These are phyloP conservation scores for Cochlearia excelsa DNA, from an alignment of 345 rosid species.

Conservation along the genomic window DNA sequence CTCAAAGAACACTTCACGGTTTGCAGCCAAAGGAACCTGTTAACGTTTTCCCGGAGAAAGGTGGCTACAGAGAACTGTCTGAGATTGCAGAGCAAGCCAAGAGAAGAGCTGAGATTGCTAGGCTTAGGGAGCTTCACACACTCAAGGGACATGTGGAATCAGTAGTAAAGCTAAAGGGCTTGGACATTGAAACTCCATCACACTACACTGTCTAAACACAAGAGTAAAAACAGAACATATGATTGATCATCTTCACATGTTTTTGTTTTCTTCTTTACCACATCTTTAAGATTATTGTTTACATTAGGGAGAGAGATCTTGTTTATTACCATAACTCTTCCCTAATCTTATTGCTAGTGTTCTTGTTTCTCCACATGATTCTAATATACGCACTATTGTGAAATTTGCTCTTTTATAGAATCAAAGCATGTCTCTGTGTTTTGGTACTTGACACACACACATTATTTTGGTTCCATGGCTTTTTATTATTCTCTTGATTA, in stretches of 20 bases:
- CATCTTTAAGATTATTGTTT: constrained; percentile 18
- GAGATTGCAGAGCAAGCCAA: constrained; percentile 99
- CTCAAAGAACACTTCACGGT: constrained; percentile 82
- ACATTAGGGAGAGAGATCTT: constrained; percentile 33
- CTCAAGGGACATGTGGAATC: constrained; percentile 89
- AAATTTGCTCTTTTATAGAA: background rate
- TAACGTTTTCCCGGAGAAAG: constrained; percentile 55
- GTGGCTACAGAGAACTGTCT: constrained; percentile 72
- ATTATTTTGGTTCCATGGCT: constrained; percentile 27
- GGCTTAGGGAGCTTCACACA: constrained; percentile 85
- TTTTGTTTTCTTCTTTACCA: background rate
- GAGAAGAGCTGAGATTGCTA: constrained; percentile 94
- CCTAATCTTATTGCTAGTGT: constrained; percentile 22
- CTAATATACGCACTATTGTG: background rate
- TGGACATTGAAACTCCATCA: constrained; percentile 77
- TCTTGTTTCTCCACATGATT: constrained; percentile 17
- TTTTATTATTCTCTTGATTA: background rate
- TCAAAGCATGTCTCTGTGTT: constrained; percentile 23
- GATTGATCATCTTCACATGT: constrained; percentile 16
- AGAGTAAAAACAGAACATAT: background rate
- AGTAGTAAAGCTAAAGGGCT: constrained; percentile 81
- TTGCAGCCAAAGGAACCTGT: constrained; percentile 65
- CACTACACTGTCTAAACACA: constrained; percentile 58
- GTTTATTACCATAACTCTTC: constrained; percentile 42
- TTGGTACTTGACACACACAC: constrained; percentile 22